These are phyloP conservation scores for Colletotrichum tamarilloi DNA, from an alignment of 2,329 filamentous ascomycete species.

Conservation along the genomic window DNA sequence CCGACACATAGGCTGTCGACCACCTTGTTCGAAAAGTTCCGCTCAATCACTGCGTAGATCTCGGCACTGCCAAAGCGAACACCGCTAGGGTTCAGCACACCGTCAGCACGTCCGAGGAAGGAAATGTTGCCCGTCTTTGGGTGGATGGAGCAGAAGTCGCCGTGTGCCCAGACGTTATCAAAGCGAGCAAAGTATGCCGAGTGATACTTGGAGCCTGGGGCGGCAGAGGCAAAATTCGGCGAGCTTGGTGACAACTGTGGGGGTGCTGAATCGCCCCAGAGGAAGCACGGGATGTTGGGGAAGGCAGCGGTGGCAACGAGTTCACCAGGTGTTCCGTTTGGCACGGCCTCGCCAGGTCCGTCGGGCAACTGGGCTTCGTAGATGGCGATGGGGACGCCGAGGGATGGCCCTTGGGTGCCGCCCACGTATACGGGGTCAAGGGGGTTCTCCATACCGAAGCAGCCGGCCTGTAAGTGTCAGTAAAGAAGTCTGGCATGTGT, in stretches of 20 bases:
- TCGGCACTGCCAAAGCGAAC: constrained; percentile 85
- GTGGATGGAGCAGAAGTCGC: constrained; percentile 81
- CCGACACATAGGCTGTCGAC: constrained; percentile 84
- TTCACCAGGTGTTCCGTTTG: constrained; percentile 76
- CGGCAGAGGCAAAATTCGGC: constrained; percentile 45
- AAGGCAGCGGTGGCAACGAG: constrained; percentile 78
- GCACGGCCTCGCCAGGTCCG: constrained; percentile 55
- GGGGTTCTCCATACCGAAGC: constrained; percentile 74
- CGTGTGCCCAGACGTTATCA: constrained; percentile 81
- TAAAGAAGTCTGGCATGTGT: neutral
- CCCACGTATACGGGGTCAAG: constrained; percentile 73
- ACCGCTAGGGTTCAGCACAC: constrained; percentile 82
- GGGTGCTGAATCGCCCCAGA: constrained; percentile 64
- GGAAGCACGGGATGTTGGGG: constrained; percentile 78
- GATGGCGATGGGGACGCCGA: constrained; percentile 63
- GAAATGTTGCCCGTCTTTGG: constrained; percentile 72
- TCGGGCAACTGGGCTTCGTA: constrained; percentile 72
- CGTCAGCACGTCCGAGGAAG: constrained; percentile 79
- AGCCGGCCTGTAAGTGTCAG: constrained; percentile 57
- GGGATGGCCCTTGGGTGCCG: constrained; percentile 60
- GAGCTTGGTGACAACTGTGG: constrained; percentile 24
- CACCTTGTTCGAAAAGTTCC: constrained; percentile 70
- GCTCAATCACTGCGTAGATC: constrained; percentile 80
- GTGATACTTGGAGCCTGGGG: constrained; percentile 67
- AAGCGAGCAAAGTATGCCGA: constrained; percentile 72